These are phyloP conservation scores for Solanum acaule DNA, from an alignment of 257 asterid species.

Conservation along the genomic window DNA sequence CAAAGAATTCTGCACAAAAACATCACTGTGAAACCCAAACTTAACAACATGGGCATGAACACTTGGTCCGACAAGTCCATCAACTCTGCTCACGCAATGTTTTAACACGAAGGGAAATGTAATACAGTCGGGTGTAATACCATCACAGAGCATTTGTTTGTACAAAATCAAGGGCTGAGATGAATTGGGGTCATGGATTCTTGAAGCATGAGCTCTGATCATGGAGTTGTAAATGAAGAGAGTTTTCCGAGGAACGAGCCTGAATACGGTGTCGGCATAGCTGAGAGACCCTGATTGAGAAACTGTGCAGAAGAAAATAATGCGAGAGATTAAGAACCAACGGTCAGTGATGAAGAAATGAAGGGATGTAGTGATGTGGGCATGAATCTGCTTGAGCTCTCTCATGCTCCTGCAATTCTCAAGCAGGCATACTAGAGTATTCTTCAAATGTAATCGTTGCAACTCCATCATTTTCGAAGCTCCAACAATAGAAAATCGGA, in stretches of 20 bases:
- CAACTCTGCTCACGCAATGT: constrained; percentile 45
- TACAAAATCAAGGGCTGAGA: constrained; percentile 33
- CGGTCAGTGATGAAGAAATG: constrained; percentile 26
- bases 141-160: constrained; percentile 28
- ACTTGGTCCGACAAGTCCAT: constrained; percentile 27
- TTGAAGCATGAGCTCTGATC: constrained; percentile 59
- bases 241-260: constrained; percentile 25
- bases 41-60: constrained; percentile 42
- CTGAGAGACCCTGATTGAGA: constrained; percentile 29
- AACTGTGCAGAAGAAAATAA: constrained; percentile 41
- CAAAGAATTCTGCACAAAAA: constrained; percentile 57
- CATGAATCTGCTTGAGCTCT: constrained; percentile 48
- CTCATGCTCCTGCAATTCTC: constrained; percentile 40
- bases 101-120: constrained; percentile 64
- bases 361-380: constrained; percentile 40
- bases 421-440: constrained; percentile 23
- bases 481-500: not conserved
- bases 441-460: constrained; percentile 23
- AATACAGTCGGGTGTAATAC: constrained; percentile 41
- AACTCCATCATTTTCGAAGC: constrained; percentile 20
- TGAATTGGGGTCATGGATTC: constrained; percentile 23
- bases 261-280: constrained; percentile 41
- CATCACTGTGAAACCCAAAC: constrained; percentile 44
- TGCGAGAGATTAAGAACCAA: constrained; percentile 49
- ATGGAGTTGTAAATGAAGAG: constrained; percentile 55